Evolutionary conservation across 768 basidiomycete genomes (phyloP).

Genomic region (Leccinum longicurvipes): DNA sequence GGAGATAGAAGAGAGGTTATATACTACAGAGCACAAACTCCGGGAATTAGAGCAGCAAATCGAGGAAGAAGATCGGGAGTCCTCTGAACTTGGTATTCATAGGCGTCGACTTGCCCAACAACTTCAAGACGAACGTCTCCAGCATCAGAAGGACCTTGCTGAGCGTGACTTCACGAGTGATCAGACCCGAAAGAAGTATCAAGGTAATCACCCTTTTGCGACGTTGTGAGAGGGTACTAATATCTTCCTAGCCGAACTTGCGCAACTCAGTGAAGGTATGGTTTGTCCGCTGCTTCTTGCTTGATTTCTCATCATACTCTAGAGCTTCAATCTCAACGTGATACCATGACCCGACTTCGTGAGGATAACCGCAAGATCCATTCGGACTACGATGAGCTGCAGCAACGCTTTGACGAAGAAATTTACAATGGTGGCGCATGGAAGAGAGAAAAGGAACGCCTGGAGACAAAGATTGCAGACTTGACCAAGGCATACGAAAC

Average conservation of each 20-base stretch:
- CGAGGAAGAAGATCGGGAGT: slow-evolving; percentile 65
- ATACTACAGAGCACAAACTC: slow-evolving; percentile 48
- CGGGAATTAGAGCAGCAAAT: slow-evolving; percentile 60
- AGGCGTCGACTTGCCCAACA: slow-evolving; percentile 70
- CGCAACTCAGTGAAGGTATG: slow-evolving; percentile 75
- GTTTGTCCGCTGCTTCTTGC: background rate
- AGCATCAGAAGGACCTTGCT: slow-evolving; percentile 74
- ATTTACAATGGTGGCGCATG: slow-evolving; percentile 73
- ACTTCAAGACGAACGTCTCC: slow-evolving; percentile 74
- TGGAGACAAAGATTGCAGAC: slow-evolving; percentile 80
- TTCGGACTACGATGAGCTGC: slow-evolving; percentile 73
- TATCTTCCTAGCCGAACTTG: slow-evolving; percentile 57
- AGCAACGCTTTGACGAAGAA: slow-evolving; percentile 73
- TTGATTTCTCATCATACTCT: slow-evolving; percentile 5
- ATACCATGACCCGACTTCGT: slow-evolving; percentile 68
- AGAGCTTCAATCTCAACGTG: slow-evolving; percentile 80
- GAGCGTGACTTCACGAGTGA: slow-evolving; percentile 76
- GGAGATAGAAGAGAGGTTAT: slow-evolving; percentile 46
- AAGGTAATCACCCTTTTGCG: slow-evolving; percentile 44
- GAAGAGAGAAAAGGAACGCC: slow-evolving; percentile 85
- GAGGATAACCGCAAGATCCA: slow-evolving; percentile 79
- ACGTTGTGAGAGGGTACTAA: slow-evolving; percentile 6
- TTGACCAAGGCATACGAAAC: slow-evolving; percentile 73
- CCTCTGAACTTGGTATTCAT: slow-evolving; percentile 60
- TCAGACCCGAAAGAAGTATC: slow-evolving; percentile 84